These are phyloP conservation scores for Saccharomycopsis microspora DNA, from an alignment of 805 yeast genomes.

Conservation along the genomic window DNA sequence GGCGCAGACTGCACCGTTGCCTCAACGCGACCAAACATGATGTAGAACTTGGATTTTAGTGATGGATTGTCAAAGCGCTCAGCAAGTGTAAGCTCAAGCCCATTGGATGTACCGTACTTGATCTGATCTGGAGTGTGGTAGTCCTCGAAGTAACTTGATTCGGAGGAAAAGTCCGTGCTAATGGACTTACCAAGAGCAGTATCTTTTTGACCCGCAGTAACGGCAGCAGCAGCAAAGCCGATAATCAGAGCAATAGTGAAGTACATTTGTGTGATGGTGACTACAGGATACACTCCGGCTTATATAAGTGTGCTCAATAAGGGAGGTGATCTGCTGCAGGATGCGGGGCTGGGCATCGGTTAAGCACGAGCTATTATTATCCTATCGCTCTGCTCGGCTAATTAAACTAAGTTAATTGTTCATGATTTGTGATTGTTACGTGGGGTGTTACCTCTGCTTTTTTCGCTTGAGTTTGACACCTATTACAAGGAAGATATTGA, in stretches of 20 bases:
- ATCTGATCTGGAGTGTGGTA: background rate
- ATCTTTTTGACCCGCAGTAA: constrained; percentile 3
- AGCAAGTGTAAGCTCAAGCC: constrained; percentile 47
- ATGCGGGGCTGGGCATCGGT: too few relatives aligned
- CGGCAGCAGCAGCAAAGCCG: background rate
- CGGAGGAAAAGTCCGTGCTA: constrained; percentile 5
- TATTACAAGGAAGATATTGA: too few relatives aligned
- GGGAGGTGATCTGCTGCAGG: too few relatives aligned
- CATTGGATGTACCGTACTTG: constrained; percentile 33
- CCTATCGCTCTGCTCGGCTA: too few relatives aligned
- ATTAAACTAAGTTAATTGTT: too few relatives aligned
- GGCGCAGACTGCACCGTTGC: constrained; percentile 58
- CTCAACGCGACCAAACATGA: constrained; percentile 84
- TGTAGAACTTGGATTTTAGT: constrained; percentile 62
- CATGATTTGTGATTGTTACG: too few relatives aligned
- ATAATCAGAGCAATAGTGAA: constrained; percentile 5
- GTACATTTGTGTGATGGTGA: background rate
- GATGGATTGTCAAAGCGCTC: constrained; percentile 70
- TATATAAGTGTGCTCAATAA: too few relatives aligned
- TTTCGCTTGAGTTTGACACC: too few relatives aligned
- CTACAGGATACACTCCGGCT: too few relatives aligned
- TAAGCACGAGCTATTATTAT: too few relatives aligned
- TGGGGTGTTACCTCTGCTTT: too few relatives aligned
- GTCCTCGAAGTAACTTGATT: constrained; percentile 2
- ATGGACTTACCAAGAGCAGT: constrained; percentile 13